Evolutionary conservation across 1,139 yeast species (phyloP).

Genomic region (Yamadazyma diospyri): DNA sequence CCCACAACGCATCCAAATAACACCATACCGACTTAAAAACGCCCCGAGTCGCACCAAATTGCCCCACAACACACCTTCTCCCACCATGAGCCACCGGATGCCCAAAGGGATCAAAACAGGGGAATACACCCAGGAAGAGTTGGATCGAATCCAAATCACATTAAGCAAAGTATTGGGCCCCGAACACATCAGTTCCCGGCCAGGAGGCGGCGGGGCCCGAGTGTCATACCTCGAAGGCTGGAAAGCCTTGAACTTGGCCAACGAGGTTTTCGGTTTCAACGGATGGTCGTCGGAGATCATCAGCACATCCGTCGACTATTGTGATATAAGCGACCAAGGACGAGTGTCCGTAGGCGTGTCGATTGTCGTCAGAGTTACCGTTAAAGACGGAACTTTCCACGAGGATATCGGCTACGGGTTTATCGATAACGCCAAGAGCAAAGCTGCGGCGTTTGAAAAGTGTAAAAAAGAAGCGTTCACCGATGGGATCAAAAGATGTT

Average conservation of each 20-base stretch:
- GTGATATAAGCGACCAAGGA: constrained; percentile 58
- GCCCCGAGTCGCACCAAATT: too few relatives aligned
- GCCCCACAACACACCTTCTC: too few relatives aligned
- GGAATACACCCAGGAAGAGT: constrained; percentile 40
- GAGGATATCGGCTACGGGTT: constrained; percentile 84
- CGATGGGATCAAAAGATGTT: constrained; percentile 73
- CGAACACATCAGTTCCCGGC: constrained; percentile 78
- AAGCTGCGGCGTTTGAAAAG: constrained; percentile 75
- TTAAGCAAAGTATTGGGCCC: constrained; percentile 78
- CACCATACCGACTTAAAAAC: too few relatives aligned
- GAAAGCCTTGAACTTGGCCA: constrained; percentile 75
- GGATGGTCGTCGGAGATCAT: constrained; percentile 78
- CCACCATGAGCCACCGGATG: too few relatives aligned
- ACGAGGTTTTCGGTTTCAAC: constrained; percentile 75
- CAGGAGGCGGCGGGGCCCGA: constrained; percentile 69
- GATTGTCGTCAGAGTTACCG: constrained; percentile 65
- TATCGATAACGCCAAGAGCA: constrained; percentile 66
- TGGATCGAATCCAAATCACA: constrained; percentile 34
- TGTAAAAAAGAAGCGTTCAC: constrained; percentile 81
- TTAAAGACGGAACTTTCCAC: constrained; percentile 71
- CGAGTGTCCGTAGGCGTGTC: constrained; percentile 62
- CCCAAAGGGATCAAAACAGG: constrained; percentile 16
- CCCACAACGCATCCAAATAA: too few relatives aligned
- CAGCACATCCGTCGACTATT: constrained; percentile 63
- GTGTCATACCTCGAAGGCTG: constrained; percentile 80